Evolutionary conservation across 192 early-diverging fungal species (phyloP), one percentile per base, ranked within the genome.

Genomic region (Umbelopsis sp.): DNA sequence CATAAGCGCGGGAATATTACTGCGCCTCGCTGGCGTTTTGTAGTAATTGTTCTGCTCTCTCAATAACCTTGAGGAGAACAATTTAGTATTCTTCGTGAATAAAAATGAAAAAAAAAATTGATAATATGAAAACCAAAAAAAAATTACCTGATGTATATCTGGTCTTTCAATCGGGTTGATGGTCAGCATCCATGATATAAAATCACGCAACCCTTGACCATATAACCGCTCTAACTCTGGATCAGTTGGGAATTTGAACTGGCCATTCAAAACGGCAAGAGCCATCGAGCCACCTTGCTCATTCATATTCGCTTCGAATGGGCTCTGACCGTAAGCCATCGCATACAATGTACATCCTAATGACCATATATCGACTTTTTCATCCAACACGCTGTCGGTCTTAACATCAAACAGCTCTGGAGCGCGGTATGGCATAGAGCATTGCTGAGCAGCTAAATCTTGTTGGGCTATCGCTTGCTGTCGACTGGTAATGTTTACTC

Each of bases 321-420:
- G 92, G 35, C 89, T 89, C 37, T 80, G 76, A 7, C 85, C 85
- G 69, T 85, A 91, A 0, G 90, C 89, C 79, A 93, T 83, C 2
- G 89, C 89, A 71, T 89, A 93, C 35, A 91, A 67, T 5, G 88
- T 85, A 67, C 90, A 91, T 5, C 92, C 92, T 11, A 93, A 78
- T 2, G 83, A 84, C 92, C 92, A 93, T n/a, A 93, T 83, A 72
- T 93, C 92, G 18, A 90, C 87, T 51, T 89, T 86, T 73, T 90
- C 87, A 67, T 91, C 88, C 46, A 93, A 65, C 10, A 71, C 73
- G 1, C 76, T 69, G 1, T 78, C 88, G 0, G 85, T 81, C 68
- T 90, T 88, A 46, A 93, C 90, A 78, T 93, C 92, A 78, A 93
- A 93, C 27, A 93, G 79, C 71, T 93, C 92, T 1, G 92, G 92